phyloP scores from a whole-genome alignment of 2,329 filamentous ascomycete species.

The Plenodomus biglobosus region DNA sequence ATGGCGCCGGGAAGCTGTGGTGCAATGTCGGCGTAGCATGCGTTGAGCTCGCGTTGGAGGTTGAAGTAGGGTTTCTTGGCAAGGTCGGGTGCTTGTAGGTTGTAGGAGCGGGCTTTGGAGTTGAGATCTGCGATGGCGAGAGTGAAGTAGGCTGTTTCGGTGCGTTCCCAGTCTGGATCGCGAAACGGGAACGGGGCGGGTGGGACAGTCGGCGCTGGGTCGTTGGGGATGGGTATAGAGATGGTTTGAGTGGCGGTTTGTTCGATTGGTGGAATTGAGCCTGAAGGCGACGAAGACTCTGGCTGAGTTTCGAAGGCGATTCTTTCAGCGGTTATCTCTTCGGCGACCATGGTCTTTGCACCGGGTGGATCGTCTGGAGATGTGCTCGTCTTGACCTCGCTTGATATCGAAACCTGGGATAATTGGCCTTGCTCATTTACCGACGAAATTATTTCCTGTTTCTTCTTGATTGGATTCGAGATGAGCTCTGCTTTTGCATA shows the following conservation, averaged over 20 bases:
- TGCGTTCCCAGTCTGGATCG: slow-evolving; percentile 72
- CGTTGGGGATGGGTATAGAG: slow-evolving; percentile 8
- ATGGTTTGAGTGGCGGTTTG: slow-evolving; percentile 17
- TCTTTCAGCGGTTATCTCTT: slow-evolving; percentile 31
- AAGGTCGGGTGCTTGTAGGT: slow-evolving; percentile 87
- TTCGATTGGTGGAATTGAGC: slow-evolving; percentile 1
- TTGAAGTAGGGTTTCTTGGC: slow-evolving; percentile 92
- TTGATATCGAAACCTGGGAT: slow-evolving; percentile 51
- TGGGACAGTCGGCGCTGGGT: slow-evolving; percentile 39
- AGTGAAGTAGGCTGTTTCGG: slow-evolving; percentile 73
- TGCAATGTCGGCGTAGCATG: slow-evolving; percentile 85
- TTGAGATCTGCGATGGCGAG: slow-evolving; percentile 80
- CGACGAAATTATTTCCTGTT: slow-evolving; percentile 49
- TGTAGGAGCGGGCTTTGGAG: slow-evolving; percentile 79
- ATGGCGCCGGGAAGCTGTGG: slow-evolving; percentile 74
- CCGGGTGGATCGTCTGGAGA: slow-evolving; percentile 6
- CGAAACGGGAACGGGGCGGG: slow-evolving; percentile 63
- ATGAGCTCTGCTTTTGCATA: slow-evolving; percentile 74
- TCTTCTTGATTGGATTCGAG: slow-evolving; percentile 59
- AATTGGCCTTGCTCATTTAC: slow-evolving; percentile 51
- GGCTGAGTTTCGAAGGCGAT: slow-evolving; percentile 16
- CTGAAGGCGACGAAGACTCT: no score
- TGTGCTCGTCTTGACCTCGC: slow-evolving; percentile 44
- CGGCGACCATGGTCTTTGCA: slow-evolving; percentile 20
- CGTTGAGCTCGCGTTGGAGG: slow-evolving; percentile 76